Conservation (phyloP, 768 basidiomycete genomes). For the Leccinellum albellum region DNA sequence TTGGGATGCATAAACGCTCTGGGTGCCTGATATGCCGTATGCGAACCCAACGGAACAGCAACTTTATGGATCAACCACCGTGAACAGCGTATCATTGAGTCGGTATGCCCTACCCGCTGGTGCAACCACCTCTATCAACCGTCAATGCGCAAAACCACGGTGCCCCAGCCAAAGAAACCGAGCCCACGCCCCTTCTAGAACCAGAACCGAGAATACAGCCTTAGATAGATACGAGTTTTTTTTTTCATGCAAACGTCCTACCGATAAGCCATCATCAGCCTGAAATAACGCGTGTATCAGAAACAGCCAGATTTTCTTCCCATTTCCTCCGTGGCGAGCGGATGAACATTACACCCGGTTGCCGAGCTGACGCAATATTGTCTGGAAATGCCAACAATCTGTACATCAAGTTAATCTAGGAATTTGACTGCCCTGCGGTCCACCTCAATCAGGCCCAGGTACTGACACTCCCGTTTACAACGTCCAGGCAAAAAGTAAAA, state of each 20-base stretch:
- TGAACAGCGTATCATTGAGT: neutral
- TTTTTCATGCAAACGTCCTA: neutral
- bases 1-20: neutral
- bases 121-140: neutral
- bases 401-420: neutral
- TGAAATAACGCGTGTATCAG: neutral
- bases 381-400: neutral
- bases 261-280: constrained; percentile 7
- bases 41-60: neutral
- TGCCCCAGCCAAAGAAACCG: neutral
- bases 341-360: neutral
- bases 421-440: neutral
- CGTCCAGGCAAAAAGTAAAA: neutral
- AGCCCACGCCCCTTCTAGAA: neutral
- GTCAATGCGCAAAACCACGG: no score
- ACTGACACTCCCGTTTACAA: neutral
- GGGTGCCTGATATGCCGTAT: neutral
- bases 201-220: neutral
- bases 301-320: neutral
- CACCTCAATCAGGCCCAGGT: neutral
- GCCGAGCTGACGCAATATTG: neutral
- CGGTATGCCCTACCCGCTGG: neutral
- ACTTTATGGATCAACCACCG: neutral
- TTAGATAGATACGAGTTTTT: neutral
- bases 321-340: constrained; percentile 3